These are phyloP conservation scores for Saccharomycopsis sp. DNA, from an alignment of 805 yeast genomes.

Conservation along the genomic window DNA sequence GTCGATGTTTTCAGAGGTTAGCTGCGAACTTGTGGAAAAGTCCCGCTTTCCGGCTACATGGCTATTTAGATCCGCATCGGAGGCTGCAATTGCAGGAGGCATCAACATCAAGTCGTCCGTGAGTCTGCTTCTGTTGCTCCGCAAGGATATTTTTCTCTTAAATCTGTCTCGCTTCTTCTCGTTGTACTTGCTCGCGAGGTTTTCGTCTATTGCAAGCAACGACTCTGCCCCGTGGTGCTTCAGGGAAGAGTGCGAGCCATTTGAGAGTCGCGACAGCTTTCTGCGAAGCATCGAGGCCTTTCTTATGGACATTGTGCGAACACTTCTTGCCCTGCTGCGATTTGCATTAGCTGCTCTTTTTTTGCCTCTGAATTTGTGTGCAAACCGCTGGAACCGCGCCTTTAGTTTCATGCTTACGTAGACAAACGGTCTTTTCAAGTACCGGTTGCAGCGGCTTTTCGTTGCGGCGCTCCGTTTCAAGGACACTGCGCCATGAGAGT, in stretches of 20 bases:
- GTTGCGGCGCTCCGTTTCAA: not conserved
- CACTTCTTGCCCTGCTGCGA: not conserved
- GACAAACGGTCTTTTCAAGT: not conserved
- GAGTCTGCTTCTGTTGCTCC: not conserved
- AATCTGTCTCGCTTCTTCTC: slow-evolving; percentile 11
- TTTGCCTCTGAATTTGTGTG: not conserved
- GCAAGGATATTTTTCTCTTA: not conserved
- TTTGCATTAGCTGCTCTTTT: not conserved
- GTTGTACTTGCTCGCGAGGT: slow-evolving; percentile 6
- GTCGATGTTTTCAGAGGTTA: slow-evolving; percentile 14
- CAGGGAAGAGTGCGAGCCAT: not conserved
- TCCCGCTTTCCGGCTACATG: slow-evolving; percentile 1
- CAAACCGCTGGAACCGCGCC: not conserved
- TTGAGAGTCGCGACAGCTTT: not conserved
- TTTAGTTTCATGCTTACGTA: not conserved
- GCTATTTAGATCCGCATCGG: not conserved
- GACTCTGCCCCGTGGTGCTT: not conserved
- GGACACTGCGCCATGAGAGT: not conserved
- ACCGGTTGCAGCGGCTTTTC: not conserved
- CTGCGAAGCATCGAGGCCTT: not conserved
- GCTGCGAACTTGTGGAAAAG: slow-evolving; percentile 6
- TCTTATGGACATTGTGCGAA: not conserved
- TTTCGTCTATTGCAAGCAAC: slow-evolving; percentile 1
- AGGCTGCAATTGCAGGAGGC: slow-evolving; percentile 3
- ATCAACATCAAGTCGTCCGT: slow-evolving; percentile 6